Percentiles rank a stretch among this genome's conserved stretches.
phyloP scores from a whole-genome alignment of 2,329 filamentous ascomycete species.

The Kalaharituber pfeilii region DNA sequence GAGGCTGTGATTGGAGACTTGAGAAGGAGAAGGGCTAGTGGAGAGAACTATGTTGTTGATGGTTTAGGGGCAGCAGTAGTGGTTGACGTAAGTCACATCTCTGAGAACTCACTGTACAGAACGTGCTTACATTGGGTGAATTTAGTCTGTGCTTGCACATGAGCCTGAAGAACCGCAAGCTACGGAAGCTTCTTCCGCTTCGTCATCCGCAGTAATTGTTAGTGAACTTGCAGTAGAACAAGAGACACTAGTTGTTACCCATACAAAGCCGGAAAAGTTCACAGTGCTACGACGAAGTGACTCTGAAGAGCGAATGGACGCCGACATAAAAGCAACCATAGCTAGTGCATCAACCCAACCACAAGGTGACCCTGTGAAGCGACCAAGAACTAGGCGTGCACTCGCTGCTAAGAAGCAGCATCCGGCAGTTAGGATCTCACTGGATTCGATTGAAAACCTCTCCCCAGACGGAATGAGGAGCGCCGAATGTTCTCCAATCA shows the following conservation, averaged over 20 bases:
- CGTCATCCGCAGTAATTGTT: not conserved
- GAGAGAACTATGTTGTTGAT: slow-evolving; percentile 15
- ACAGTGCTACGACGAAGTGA: slow-evolving; percentile 11
- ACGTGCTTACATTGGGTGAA: not conserved
- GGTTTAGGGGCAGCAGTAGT: slow-evolving; percentile 5
- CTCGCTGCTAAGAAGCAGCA: slow-evolving; percentile 4
- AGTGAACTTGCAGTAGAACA: not conserved
- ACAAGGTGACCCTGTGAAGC: slow-evolving; percentile 1
- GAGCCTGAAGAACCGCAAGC: not conserved
- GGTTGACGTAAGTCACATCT: slow-evolving; percentile 1
- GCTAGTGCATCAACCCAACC: slow-evolving; percentile 3
- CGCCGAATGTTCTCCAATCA: slow-evolving; percentile 4
- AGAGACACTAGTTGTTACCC: not conserved
- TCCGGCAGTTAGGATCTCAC: slow-evolving; percentile 9
- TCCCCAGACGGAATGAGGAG: slow-evolving; percentile 3
- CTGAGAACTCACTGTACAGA: not conserved
- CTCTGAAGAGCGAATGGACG: slow-evolving; percentile 13
- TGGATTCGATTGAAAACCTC: slow-evolving; percentile 4
- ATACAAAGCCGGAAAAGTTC: not conserved
- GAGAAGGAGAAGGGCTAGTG: slow-evolving; percentile 14
- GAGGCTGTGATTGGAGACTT: slow-evolving; percentile 18
- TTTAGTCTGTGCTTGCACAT: not conserved
- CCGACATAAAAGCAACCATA: slow-evolving; percentile 15
- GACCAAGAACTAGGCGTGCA: slow-evolving; percentile 5
- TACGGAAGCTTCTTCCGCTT: not conserved